Evolutionary conservation across 192 early-diverging fungal genomes (phyloP).

Genomic region (Paraglomus occultum): DNA sequence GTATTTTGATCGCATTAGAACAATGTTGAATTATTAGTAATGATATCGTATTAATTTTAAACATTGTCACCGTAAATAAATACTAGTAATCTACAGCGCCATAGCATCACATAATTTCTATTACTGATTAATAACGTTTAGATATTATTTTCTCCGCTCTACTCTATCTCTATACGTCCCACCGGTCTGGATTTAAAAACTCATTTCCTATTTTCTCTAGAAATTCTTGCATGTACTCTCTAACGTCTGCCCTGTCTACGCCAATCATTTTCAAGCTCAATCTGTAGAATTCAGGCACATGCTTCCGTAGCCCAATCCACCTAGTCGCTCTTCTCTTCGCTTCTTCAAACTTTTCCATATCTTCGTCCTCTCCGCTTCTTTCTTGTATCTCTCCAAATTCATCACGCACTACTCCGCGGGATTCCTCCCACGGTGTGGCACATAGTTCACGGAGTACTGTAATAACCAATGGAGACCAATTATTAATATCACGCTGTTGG

Average conservation of each 20-base stretch:
- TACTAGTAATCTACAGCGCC: too few relatives aligned
- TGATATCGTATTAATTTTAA: too few relatives aligned
- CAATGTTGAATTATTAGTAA: too few relatives aligned
- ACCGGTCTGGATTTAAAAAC: conserved; percentile 24
- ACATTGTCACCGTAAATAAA: too few relatives aligned
- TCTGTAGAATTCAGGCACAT: conserved; percentile 44
- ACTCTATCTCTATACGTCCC: conserved; percentile 2
- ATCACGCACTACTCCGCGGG: background rate
- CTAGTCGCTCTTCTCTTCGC: background rate
- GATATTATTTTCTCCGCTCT: too few relatives aligned
- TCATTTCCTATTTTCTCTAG: conserved; percentile 40
- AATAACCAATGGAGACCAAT: conserved; percentile 45
- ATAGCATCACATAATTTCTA: too few relatives aligned
- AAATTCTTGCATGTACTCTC: conserved; percentile 44
- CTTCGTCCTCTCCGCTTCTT: conserved; percentile 14
- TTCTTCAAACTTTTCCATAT: background rate
- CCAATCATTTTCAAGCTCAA: conserved; percentile 43
- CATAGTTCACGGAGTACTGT: conserved; percentile 43
- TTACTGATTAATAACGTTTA: too few relatives aligned
- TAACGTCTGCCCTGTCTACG: conserved; percentile 42
- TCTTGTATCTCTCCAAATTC: background rate
- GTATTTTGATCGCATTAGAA: too few relatives aligned
- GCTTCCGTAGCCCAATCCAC: conserved; percentile 34
- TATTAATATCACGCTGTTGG: conserved; percentile 44
- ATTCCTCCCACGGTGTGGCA: conserved; percentile 31